Conservation (phyloP, 345 rosid species). For the Eucalyptus globulus region DNA sequence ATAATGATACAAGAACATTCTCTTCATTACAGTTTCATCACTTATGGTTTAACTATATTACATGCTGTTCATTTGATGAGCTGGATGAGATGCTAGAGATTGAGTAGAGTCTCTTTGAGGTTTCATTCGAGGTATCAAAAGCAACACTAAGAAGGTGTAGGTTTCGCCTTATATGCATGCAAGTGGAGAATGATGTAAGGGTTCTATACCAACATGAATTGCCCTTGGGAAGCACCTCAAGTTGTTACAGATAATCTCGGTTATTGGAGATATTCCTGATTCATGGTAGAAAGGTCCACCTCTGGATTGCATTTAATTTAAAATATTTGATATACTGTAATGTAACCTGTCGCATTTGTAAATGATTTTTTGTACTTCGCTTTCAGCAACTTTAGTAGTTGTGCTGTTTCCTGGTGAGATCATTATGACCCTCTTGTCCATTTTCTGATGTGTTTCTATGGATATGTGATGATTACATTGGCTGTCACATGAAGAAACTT, state of each 20-base stretch:
- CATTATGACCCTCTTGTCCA: neutral
- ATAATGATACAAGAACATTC: no score
- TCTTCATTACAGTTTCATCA: no score
- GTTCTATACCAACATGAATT: no score
- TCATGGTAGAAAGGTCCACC: neutral
- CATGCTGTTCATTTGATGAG: no score
- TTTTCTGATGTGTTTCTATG: neutral
- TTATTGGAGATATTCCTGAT: neutral
- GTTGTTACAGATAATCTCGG: neutral
- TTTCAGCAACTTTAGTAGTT: neutral
- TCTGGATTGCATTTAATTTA: no score
- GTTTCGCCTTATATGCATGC: neutral
- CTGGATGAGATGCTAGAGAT: no score
- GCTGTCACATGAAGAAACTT: neutral
- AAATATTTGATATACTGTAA: no score
- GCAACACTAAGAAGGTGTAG: neutral
- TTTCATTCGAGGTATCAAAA: no score
- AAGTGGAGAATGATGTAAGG: neutral
- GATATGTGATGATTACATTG: neutral
- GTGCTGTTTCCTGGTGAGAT: neutral
- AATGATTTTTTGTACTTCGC: neutral
- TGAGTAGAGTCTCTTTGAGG: no score
- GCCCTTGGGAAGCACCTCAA: neutral
- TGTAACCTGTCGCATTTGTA: neutral
- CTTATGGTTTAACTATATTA: no score